phyloP scores from a whole-genome alignment of 169 alveolate genomes.

The Theileria equi region DNA sequence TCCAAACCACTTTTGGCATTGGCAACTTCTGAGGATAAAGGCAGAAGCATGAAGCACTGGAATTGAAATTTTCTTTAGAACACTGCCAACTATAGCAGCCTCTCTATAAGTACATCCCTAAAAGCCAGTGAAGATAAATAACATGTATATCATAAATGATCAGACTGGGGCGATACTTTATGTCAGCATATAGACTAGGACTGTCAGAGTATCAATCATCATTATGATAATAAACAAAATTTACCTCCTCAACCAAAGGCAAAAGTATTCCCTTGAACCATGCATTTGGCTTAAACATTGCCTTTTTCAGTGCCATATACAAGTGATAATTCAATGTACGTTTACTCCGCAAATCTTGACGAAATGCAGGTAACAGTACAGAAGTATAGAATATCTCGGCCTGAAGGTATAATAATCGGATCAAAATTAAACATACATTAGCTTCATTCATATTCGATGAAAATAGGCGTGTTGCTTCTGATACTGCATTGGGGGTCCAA shows the following conservation, averaged over 20 bases:
- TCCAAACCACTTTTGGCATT: constrained; percentile 83
- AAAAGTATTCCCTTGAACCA: constrained; percentile 93
- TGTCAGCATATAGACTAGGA: constrained; percentile 38
- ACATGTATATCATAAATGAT: constrained; percentile 2
- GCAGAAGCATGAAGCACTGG: constrained; percentile 91
- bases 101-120: constrained; percentile 89
- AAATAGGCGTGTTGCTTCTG: constrained; percentile 88
- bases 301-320: constrained; percentile 89
- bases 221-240: constrained; percentile 33
- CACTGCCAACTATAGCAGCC: constrained; percentile 92
- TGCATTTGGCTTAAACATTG: constrained; percentile 93
- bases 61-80: constrained; percentile 84
- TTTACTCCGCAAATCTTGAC: constrained; percentile 79
- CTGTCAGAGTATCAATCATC: constrained; percentile 76
- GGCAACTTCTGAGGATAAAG: constrained; percentile 85
- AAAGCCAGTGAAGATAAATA: constrained; percentile 5
- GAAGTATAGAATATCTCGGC: constrained; percentile 75
- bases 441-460: constrained; percentile 83
- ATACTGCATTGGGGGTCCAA: constrained; percentile 93
- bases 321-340: constrained; percentile 88
- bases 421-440: constrained; percentile 50
- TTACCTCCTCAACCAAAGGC: constrained; percentile 86
- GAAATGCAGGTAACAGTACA: constrained; percentile 82
- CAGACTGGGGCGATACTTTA: constrained; percentile 83
- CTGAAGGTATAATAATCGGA: constrained; percentile 10